Base-by-base conservation (phyloP, 1,139 yeast genomes). In the Komagataea norvegica region DNA sequence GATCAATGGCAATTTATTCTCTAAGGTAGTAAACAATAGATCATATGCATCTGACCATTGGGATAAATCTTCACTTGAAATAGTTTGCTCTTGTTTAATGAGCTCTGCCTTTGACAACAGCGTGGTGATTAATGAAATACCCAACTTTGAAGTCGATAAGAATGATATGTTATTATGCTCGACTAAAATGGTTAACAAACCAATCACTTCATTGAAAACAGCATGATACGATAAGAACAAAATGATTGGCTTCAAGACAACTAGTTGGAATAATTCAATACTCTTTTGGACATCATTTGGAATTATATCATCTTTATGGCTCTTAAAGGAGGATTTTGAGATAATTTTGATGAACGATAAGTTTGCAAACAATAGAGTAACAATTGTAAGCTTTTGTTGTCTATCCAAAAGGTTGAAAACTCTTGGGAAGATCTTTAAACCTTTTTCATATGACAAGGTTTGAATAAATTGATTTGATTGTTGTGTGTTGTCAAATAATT, bases 41-140 rank as follows among this genome's bases (percentile, higher is more conserved):
- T 86, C 94, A 59, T 89, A 91, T 44, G 89, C 78, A 37, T 75
- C 70, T 29, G 84, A 74, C 97, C 97, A 89, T 51, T 78, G 80
- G 2, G 70, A 58, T 14, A 67, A 55, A 40, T 71, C 77, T 38
- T 68, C 70, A 6, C 66, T 65, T 14, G 68, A 62, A 11, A 65
- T 60, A 48, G 57, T 47, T 44, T 79, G 82, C 55, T 88, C 96
- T 56, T 94, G 96, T 57, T 84, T 83, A 54, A 88, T 83, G 51
- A 89, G 76, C 61, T 91, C 97, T 17, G 96, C 94, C 54, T 96
- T 79, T 6, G 96, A 86, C 45, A 89, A 78, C 49, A 91, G 68
- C 13, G 94, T 87, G 0, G 97, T 91, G 43, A 89, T 74, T 44
- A 89, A 69, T 4, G 95, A 83, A 53, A 88, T 74, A 15, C 97